A percentile compares a stretch with the other conserved stretches of the same genome.
phyloP scores from a whole-genome alignment of 139 green algal species.

The Closterium sp. region DNA sequence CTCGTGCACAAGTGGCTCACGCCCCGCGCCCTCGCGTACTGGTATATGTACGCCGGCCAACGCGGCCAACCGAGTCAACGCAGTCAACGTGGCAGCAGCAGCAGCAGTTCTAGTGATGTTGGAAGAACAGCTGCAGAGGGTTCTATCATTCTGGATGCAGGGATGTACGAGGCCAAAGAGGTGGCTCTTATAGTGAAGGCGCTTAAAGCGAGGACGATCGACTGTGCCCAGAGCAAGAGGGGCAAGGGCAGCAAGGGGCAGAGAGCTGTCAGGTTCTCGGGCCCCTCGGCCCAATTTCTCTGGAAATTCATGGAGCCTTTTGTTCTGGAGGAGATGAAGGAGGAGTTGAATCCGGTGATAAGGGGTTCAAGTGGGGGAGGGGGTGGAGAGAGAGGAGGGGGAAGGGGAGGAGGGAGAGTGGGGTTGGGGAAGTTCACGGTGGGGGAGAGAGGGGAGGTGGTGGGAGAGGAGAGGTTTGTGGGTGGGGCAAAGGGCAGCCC shows the following conservation, averaged over 20 bases:
- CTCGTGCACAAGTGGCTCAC: constrained; percentile 28
- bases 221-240: constrained; percentile 16
- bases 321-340: constrained; percentile 1
- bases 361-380: background rate
- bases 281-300: background rate
- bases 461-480: background rate
- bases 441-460: background rate
- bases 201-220: constrained; percentile 21
- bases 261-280: constrained; percentile 17
- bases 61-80: background rate
- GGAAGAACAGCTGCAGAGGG: no score
- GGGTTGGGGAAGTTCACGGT: background rate
- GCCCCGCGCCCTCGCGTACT: constrained; percentile 33
- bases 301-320: constrained; percentile 38
- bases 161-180: constrained; percentile 17
- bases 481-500: background rate
- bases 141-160: constrained; percentile 15
- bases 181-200: constrained; percentile 19
- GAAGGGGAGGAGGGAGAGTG: background rate
- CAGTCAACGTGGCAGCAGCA: background rate
- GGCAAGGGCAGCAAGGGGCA: background rate
- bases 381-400: background rate
- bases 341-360: background rate
- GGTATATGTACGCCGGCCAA: constrained; percentile 27
- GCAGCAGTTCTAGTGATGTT: no score